Percentiles rank a stretch among this genome's conserved stretches.
Evolutionary conservation across 805 yeast species (phyloP).

Genomic region (Yamadazyma sp.): DNA sequence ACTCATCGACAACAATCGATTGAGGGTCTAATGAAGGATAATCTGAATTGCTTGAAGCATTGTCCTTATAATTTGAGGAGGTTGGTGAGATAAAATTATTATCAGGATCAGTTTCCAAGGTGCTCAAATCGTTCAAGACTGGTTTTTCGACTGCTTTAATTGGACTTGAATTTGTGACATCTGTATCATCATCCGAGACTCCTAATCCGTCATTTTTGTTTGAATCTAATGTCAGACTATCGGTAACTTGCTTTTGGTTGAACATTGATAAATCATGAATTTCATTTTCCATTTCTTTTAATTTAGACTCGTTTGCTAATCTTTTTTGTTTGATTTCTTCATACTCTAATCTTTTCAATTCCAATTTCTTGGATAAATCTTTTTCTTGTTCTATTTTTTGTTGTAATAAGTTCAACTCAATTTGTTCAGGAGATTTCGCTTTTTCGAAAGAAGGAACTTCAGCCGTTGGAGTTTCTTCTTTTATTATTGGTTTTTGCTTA

Average conservation of each 20-base stretch:
- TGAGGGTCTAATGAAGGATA: conserved; percentile 8
- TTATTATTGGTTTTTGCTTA: too few relatives aligned
- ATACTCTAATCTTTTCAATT: conserved; percentile 33
- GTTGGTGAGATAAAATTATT: conserved; percentile 9
- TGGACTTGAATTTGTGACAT: background rate
- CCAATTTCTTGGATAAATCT: conserved; percentile 35
- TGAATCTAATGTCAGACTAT: background rate
- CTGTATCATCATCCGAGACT: background rate
- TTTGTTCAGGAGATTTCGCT: conserved; percentile 17
- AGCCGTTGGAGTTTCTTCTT: conserved; percentile 6
- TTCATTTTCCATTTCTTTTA: conserved; percentile 12
- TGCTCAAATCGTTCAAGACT: conserved; percentile 3
- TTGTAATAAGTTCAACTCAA: conserved; percentile 27
- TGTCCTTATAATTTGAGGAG: conserved; percentile 4
- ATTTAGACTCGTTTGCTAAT: conserved; percentile 25
- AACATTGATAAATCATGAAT: background rate
- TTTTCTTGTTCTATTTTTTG: conserved; percentile 39
- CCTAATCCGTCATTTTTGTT: background rate
- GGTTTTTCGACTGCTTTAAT: conserved; percentile 3
- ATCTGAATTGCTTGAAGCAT: conserved; percentile 4
- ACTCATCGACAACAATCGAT: conserved; percentile 12
- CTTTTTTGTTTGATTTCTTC: conserved; percentile 29
- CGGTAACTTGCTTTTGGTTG: background rate
- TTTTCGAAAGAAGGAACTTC: conserved; percentile 10
- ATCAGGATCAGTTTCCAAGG: conserved; percentile 5